These are phyloP conservation scores for Lactarius pseudohatsudake DNA, from an alignment of 768 basidiomycete species.

Conservation along the genomic window DNA sequence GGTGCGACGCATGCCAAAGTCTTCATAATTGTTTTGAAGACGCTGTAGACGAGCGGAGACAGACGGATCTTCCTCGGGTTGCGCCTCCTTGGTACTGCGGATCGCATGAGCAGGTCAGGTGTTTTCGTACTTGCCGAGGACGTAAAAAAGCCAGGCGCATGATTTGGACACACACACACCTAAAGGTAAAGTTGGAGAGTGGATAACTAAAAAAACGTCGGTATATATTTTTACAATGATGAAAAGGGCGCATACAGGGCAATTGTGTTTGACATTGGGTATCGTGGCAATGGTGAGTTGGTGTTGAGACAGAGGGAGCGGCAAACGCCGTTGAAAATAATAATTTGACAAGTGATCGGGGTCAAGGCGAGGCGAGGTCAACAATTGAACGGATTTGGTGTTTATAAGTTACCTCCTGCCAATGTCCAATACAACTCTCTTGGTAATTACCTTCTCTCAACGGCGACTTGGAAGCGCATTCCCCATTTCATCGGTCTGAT, in stretches of 20 bases:
- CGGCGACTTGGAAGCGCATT: neutral
- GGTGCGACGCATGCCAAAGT: constrained; percentile 94
- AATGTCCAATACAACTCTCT: constrained; percentile 3
- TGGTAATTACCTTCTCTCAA: neutral
- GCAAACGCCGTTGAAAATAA: neutral
- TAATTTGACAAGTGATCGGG: neutral
- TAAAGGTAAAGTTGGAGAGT: constrained; percentile 90
- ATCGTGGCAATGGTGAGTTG: neutral
- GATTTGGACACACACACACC: constrained; percentile 42
- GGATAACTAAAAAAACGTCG: constrained; percentile 57
- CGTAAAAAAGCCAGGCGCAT: constrained; percentile 10
- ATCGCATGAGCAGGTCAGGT: constrained; percentile 16
- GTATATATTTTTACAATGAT: neutral
- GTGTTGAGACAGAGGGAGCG: neutral
- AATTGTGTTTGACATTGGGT: constrained; percentile 52
- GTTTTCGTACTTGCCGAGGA: constrained; percentile 11
- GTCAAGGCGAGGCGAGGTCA: neutral
- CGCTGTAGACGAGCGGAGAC: constrained; percentile 93
- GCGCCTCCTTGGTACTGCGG: constrained; percentile 87
- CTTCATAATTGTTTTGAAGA: constrained; percentile 94
- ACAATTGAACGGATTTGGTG: neutral
- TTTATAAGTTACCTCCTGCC: neutral
- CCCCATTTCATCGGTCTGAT: constrained; percentile 3
- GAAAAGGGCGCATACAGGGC: constrained; percentile 41
- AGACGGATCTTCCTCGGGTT: constrained; percentile 96